Base-by-base conservation (phyloP, 2,329 filamentous ascomycete species). In the Emmonsiellopsis sp. region DNA sequence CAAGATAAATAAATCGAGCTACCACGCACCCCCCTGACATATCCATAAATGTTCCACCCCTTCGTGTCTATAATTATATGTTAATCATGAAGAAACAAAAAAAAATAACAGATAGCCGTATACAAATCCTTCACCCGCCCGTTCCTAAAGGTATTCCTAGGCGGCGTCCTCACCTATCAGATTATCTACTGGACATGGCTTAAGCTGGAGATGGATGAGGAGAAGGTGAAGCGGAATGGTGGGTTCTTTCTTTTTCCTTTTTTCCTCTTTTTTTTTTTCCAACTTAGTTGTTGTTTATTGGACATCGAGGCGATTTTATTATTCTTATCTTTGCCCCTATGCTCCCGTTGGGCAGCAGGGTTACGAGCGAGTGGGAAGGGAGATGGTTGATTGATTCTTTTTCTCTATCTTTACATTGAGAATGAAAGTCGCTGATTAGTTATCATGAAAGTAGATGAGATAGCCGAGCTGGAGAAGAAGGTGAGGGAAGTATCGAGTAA, bases 101-200 rank as follows among this genome's bases (percentile, higher is more conserved):
- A 26, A 20, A 20, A 26, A 26, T 4, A 26, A 10, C 52, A 75
- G 73, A 63, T 70, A 57, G 62, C 66, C 10, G 67, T 65, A n/a
- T 73, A 72, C 57, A 65, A 66, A 40, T 56, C 63, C 40, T 73
- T 75, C 54, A 65, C 63, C 5, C 63, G 72, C 35, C 73, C 75
- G 8, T 71, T 77, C 50, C 67, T 69, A 56, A 77, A 77, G 57
- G 71, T 75, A 55, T 74, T 77, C 52, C 67, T 76, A 2, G 70
- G 73, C 7, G 72, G 73, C 3, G 69, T 77, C 37, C 70, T 77
- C 59, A 73, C 70, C 13, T 77, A 76, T 59, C 75, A 77, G 57
- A 65, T 75, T 42, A 64, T 74, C 16, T 75, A 77, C 57, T 75
- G 71, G 71, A 61, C 64, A 32, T 77, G 75, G 75, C 52, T 73